These are phyloP conservation scores for Aspergillus uvarum DNA, from an alignment of 2,329 filamentous ascomycete species.

Conservation along the genomic window DNA sequence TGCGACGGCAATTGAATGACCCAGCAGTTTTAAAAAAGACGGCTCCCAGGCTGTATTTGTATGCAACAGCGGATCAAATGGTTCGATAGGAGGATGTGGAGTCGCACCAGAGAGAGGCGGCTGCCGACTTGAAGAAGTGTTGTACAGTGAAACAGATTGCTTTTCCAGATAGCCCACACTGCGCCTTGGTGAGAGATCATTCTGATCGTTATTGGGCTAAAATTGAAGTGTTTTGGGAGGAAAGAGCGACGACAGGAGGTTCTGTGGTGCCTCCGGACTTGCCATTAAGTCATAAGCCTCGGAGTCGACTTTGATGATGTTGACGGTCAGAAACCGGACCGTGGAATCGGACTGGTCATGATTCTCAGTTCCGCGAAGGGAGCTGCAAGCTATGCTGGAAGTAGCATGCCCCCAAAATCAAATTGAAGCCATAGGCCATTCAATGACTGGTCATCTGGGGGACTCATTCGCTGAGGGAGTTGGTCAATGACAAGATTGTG, in stretches of 20 bases:
- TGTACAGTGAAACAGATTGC: constrained; percentile 13
- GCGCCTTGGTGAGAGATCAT: constrained; percentile 22
- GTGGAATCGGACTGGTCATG: too few relatives aligned
- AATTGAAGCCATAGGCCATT: too few relatives aligned
- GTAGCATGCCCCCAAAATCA: too few relatives aligned
- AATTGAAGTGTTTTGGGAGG: constrained; percentile 17
- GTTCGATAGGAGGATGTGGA: constrained; percentile 23
- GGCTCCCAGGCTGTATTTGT: constrained; percentile 20
- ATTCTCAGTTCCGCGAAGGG: too few relatives aligned
- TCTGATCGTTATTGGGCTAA: constrained; percentile 18
- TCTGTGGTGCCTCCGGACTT: too few relatives aligned
- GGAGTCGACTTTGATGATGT: too few relatives aligned
- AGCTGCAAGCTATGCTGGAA: too few relatives aligned
- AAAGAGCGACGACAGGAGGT: neutral
- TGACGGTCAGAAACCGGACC: too few relatives aligned
- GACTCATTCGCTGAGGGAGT: too few relatives aligned
- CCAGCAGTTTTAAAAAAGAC: constrained; percentile 14
- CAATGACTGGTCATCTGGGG: too few relatives aligned
- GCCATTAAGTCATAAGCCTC: too few relatives aligned
- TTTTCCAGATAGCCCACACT: constrained; percentile 20
- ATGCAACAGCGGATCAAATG: constrained; percentile 20
- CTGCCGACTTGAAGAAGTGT: constrained; percentile 1
- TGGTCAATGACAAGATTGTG: too few relatives aligned
- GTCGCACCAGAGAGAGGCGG: constrained; percentile 18
- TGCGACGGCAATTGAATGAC: constrained; percentile 20